Conservation (phyloP, 1,284 basidiomycete species). For the Singerocomus inundabilis region DNA sequence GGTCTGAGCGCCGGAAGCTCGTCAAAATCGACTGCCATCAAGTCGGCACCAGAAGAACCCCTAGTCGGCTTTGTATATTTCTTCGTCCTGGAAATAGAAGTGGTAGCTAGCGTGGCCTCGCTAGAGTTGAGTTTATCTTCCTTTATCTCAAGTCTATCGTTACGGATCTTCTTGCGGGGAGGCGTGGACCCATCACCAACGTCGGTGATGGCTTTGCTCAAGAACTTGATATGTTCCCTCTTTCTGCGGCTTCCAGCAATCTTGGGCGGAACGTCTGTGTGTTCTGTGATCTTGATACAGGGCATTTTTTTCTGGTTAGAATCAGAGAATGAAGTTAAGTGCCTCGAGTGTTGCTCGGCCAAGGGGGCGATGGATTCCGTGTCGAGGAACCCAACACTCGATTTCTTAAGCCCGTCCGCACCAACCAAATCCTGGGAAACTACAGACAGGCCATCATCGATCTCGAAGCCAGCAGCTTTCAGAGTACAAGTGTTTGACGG, state of each 20-base stretch:
- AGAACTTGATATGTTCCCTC: slow-evolving; percentile 17
- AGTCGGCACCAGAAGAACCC: slow-evolving; percentile 5
- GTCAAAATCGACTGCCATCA: slow-evolving; percentile 9
- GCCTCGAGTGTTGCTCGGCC: background rate
- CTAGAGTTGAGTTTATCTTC: slow-evolving; percentile 3
- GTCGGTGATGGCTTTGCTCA: slow-evolving; percentile 9
- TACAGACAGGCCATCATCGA: background rate
- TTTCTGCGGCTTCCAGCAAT: slow-evolving; percentile 31
- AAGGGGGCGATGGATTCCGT: background rate
- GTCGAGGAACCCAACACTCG: background rate
- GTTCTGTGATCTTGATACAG: slow-evolving; percentile 1
- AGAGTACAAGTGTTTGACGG: slow-evolving; percentile 2
- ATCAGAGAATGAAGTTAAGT: background rate
- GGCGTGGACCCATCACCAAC: slow-evolving; percentile 18
- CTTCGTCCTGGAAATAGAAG: slow-evolving; percentile 6
- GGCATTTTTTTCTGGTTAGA: background rate
- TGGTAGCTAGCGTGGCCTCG: background rate
- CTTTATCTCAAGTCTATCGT: background rate
- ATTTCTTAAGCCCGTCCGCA: background rate
- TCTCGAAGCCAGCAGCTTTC: background rate
- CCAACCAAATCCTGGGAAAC: background rate
- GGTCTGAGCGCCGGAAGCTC: slow-evolving; percentile 10
- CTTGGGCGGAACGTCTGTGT: slow-evolving; percentile 8
- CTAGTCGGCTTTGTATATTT: slow-evolving; percentile 19
- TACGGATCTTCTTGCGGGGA: slow-evolving; percentile 27